These are phyloP conservation scores for Xylaria sp. DNA, from an alignment of 2,329 filamentous ascomycete species.

Conservation along the genomic window DNA sequence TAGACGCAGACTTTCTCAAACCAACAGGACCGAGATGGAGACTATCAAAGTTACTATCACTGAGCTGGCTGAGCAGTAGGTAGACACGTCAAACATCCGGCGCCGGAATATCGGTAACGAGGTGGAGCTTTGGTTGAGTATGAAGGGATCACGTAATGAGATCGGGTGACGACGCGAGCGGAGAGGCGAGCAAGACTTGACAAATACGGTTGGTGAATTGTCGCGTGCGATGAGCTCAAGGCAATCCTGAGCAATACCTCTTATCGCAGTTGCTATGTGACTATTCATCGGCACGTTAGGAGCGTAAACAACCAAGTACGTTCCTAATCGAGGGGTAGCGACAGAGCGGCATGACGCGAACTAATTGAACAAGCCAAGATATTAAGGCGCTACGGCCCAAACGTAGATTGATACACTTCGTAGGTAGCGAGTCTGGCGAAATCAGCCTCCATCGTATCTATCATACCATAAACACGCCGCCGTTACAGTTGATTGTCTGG, in stretches of 20 bases:
- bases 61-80: background rate
- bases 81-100: conserved; percentile 22
- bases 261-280: background rate
- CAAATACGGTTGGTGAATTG: background rate
- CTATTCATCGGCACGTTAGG: background rate
- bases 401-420: background rate
- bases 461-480: background rate
- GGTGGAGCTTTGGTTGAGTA: conserved; percentile 10
- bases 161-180: conserved; percentile 8
- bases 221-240: background rate
- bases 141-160: conserved; percentile 11
- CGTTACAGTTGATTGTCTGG: conserved; percentile 3
- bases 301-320: background rate
- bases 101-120: conserved; percentile 9
- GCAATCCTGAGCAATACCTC: background rate
- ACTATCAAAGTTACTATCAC: background rate
- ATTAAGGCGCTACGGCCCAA: background rate
- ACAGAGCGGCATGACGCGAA: background rate
- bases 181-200: conserved; percentile 1
- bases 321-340: background rate
- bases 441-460: background rate
- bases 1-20: background rate
- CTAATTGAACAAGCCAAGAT: background rate
- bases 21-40: conserved; percentile 4
- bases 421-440: background rate